Conservation (phyloP, 441 rosid species). For the Lepidium campestre region DNA sequence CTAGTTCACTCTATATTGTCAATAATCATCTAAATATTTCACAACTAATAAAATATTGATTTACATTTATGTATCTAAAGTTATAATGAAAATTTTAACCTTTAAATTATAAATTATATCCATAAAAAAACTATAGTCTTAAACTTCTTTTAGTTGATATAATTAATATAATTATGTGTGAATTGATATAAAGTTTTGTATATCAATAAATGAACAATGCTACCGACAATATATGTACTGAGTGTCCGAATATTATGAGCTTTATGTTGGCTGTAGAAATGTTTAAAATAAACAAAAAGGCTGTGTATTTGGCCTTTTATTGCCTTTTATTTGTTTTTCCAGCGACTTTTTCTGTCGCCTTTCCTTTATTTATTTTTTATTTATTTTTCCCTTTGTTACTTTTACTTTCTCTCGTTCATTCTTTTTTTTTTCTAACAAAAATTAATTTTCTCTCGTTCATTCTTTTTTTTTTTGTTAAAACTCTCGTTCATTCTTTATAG, state of each 20-base stretch:
- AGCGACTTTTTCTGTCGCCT: background rate
- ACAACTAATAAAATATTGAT: background rate
- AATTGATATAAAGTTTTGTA: background rate
- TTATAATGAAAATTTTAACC: background rate
- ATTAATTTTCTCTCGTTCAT: constrained; percentile 5
- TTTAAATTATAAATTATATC: background rate
- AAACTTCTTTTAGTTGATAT: background rate
- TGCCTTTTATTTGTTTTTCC: background rate
- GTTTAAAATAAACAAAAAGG: background rate
- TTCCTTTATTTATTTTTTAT: background rate
- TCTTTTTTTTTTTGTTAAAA: too few species aligned
- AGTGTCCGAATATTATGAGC: background rate
- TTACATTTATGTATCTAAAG: background rate
- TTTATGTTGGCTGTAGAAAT: background rate
- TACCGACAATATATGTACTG: background rate
- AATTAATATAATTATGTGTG: background rate
- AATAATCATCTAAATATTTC: background rate
- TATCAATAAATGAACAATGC: background rate
- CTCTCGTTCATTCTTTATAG: background rate
- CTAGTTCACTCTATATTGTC: background rate
- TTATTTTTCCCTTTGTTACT: background rate
- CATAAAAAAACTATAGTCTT: background rate
- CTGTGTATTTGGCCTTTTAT: background rate
- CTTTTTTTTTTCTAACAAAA: too few species aligned
- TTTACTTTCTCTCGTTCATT: constrained; percentile 8